phyloP scores from a whole-genome alignment of 352 stramenopile species.

The Phytophthora megakarya region DNA sequence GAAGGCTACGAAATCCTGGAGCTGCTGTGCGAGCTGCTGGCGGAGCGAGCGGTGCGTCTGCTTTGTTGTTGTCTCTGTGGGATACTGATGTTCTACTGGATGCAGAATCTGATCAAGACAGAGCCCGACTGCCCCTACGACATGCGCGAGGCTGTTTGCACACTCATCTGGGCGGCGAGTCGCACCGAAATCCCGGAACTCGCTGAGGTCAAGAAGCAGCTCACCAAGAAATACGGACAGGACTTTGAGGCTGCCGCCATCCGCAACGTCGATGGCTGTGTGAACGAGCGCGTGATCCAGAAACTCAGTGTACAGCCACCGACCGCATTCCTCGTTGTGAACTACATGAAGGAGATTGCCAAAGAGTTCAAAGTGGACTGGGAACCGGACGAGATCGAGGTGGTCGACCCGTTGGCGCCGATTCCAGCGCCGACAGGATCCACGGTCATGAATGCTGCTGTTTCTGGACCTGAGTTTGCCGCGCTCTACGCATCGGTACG shows the following conservation, averaged over 20 bases:
- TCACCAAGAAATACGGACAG: constrained; percentile 90
- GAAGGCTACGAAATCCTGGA: constrained; percentile 96
- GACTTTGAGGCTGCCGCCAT: constrained; percentile 86
- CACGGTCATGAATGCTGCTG: constrained; percentile 75
- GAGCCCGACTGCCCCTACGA: constrained; percentile 93
- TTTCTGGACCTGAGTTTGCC: constrained; percentile 86
- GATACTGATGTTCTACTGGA: neutral
- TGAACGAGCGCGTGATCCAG: constrained; percentile 92
- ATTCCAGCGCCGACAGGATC: constrained; percentile 91
- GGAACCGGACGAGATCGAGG: constrained; percentile 81
- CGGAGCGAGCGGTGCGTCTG: constrained; percentile 84
- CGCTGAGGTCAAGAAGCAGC: constrained; percentile 87
- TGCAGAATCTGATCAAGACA: constrained; percentile 88
- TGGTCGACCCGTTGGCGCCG: constrained; percentile 80
- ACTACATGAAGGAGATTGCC: constrained; percentile 96
- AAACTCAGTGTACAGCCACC: constrained; percentile 95
- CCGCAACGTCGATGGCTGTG: constrained; percentile 87
- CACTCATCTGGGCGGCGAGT: constrained; percentile 93
- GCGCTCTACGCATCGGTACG: constrained; percentile 70
- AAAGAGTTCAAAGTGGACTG: constrained; percentile 96
- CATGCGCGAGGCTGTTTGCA: constrained; percentile 92
- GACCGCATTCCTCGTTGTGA: constrained; percentile 93
- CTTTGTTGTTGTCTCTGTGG: constrained; percentile 1
- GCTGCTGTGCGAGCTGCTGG: constrained; percentile 93
- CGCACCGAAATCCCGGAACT: constrained; percentile 94